A percentile compares a stretch with the other conserved stretches of the same genome.
These are phyloP conservation scores for Ehretia macrophylla DNA, from an alignment of 257 asterid species.

Conservation along the genomic window DNA sequence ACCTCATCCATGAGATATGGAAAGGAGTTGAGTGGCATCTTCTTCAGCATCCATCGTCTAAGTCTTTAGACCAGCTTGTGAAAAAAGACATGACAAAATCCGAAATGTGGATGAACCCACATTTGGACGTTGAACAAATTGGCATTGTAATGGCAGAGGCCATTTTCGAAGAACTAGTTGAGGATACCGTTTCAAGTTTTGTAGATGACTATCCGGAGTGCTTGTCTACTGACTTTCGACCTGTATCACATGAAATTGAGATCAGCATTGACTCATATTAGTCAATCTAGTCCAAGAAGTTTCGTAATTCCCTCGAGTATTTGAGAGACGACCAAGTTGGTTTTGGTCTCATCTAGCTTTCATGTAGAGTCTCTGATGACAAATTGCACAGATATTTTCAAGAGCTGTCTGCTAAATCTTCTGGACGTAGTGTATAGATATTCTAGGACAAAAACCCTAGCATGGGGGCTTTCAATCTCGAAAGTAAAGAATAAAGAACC, in stretches of 20 bases:
- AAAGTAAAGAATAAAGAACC: constrained; percentile 11
- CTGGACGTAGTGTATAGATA: neutral
- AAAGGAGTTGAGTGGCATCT: constrained; percentile 52
- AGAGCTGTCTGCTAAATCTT: neutral
- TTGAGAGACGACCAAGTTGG: neutral
- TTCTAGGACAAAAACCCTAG: neutral
- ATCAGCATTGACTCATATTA: constrained; percentile 23
- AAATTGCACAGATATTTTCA: neutral
- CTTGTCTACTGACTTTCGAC: constrained; percentile 14
- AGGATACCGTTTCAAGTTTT: constrained; percentile 43
- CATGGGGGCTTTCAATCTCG: constrained; percentile 10
- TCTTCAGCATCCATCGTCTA: constrained; percentile 32
- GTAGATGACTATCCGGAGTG: constrained; percentile 20
- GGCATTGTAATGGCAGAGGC: constrained; percentile 57
- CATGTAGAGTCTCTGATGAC: constrained; percentile 6
- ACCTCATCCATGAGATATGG: constrained; percentile 83
- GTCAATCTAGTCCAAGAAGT: neutral
- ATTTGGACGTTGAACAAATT: constrained; percentile 38
- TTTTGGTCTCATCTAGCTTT: constrained; percentile 6
- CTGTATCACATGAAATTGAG: constrained; percentile 20
- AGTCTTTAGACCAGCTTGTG: constrained; percentile 67
- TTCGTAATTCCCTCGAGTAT: too few species aligned
- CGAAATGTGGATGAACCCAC: constrained; percentile 60
- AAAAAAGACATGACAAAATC: constrained; percentile 51
- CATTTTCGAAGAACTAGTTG: constrained; percentile 58